Conservation (phyloP, 2,329 filamentous ascomycete species). For the Fusarium burgessii region DNA sequence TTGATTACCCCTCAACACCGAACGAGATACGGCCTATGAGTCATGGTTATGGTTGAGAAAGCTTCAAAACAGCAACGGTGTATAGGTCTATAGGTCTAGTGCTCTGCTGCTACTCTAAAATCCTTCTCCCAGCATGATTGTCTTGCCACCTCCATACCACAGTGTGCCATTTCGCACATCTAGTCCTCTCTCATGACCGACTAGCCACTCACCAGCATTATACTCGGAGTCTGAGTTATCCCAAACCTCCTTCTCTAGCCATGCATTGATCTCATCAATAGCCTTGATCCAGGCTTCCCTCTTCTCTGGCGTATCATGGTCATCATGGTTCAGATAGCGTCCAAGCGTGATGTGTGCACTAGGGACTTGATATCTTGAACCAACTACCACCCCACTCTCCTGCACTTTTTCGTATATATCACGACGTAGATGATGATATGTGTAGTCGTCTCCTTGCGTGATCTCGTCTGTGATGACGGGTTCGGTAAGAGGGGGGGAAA, state of each 20-base stretch:
- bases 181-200: slow-evolving; percentile 87
- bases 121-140: slow-evolving; percentile 71
- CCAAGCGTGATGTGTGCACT: slow-evolving; percentile 91
- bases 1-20: slow-evolving; percentile 13
- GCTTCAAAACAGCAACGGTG: slow-evolving; percentile 13
- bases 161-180: slow-evolving; percentile 79
- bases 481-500: slow-evolving; percentile 54
- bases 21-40: background rate
- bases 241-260: slow-evolving; percentile 80
- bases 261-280: slow-evolving; percentile 82
- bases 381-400: slow-evolving; percentile 74
- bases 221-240: slow-evolving; percentile 59
- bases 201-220: slow-evolving; percentile 80
- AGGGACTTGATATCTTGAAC: slow-evolving; percentile 86
- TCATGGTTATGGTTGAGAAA: slow-evolving; percentile 14
- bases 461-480: slow-evolving; percentile 52
- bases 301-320: slow-evolving; percentile 69
- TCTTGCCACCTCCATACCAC: slow-evolving; percentile 90
- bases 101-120: slow-evolving; percentile 56
- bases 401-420: slow-evolving; percentile 76
- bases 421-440: slow-evolving; percentile 89
- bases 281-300: slow-evolving; percentile 73
- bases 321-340: slow-evolving; percentile 77
- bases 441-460: slow-evolving; percentile 73
- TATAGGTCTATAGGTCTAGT: slow-evolving; percentile 31